Conservation (phyloP, 495 filamentous ascomycete species). For the Trichoderma gamsii region DNA sequence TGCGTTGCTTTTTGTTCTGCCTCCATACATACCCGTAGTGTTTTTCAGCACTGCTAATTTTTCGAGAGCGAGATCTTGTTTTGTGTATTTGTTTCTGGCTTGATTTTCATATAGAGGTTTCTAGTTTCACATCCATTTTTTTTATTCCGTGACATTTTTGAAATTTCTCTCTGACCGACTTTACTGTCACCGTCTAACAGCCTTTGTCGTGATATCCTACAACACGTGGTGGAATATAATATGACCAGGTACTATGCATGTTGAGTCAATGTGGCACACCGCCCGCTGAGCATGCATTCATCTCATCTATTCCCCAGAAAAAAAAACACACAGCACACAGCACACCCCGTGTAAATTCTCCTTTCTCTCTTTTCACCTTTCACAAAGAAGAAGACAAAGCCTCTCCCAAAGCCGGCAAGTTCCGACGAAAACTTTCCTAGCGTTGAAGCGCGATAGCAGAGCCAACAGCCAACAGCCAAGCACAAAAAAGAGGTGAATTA, state of each 20-base stretch:
- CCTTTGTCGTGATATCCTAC: too few species aligned
- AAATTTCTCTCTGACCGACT: too few species aligned
- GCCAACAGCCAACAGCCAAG: conserved; percentile 1
- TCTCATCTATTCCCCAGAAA: too few species aligned
- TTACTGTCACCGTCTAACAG: too few species aligned
- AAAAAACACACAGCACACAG: too few species aligned
- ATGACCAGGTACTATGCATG: too few species aligned
- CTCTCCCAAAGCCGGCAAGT: conserved; percentile 2
- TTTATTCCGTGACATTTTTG: too few species aligned
- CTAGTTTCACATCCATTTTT: too few species aligned
- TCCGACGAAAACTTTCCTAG: conserved; percentile 10
- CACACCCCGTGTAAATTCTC: too few species aligned
- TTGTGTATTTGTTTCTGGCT: neutral
- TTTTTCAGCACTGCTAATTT: neutral
- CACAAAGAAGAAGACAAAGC: neutral
- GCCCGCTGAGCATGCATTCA: too few species aligned
- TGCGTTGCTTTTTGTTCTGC: neutral
- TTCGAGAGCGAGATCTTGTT: neutral
- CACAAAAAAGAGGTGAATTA: neutral
- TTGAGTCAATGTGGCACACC: too few species aligned
- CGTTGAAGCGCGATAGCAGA: neutral
- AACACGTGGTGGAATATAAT: too few species aligned
- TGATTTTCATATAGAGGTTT: neutral
- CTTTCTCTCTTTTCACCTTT: neutral
- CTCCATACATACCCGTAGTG: neutral